These are phyloP conservation scores for Phaffomyces antillensis DNA, from an alignment of 805 yeast species.

Conservation along the genomic window DNA sequence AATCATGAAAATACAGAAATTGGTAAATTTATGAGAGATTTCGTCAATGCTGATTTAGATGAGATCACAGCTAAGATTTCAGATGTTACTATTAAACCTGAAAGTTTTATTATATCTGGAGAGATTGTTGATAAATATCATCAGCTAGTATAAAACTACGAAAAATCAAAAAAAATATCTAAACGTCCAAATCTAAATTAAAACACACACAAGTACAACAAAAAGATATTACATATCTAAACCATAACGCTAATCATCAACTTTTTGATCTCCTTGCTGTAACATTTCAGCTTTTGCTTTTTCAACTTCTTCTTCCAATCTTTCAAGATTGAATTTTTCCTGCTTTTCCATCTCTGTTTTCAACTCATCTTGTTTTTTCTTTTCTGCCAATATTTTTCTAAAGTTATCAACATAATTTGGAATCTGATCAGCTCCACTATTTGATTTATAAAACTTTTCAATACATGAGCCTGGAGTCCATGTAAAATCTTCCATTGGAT, in stretches of 20 bases:
- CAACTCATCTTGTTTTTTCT: constrained; percentile 5
- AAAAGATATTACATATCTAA: no score
- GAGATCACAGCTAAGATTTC: constrained; percentile 43
- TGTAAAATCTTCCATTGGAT: constrained; percentile 63
- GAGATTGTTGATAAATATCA: constrained; percentile 6
- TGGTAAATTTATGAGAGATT: constrained; percentile 62
- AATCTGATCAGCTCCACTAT: constrained; percentile 5
- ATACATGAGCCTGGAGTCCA: constrained; percentile 58
- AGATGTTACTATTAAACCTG: constrained; percentile 38
- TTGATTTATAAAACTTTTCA: constrained; percentile 42
- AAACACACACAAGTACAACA: no score
- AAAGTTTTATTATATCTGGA: constrained; percentile 1
- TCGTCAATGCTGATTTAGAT: constrained; percentile 39
- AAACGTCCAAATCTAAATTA: no score
- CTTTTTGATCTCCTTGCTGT: no score
- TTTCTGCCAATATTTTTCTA: background rate
- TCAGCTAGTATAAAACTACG: background rate
- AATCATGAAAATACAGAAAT: constrained; percentile 84
- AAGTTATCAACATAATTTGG: constrained; percentile 10
- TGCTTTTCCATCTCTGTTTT: background rate
- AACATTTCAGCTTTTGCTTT: background rate
- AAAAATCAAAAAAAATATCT: no score
- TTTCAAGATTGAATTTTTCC: constrained; percentile 1
- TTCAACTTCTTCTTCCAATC: background rate
- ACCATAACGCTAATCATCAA: no score